A percentile compares a stretch with the other conserved stretches of the same genome.
phyloP scores from a whole-genome alignment of 2,329 filamentous ascomycete species.

The Exophiala phaeomuriformis region DNA sequence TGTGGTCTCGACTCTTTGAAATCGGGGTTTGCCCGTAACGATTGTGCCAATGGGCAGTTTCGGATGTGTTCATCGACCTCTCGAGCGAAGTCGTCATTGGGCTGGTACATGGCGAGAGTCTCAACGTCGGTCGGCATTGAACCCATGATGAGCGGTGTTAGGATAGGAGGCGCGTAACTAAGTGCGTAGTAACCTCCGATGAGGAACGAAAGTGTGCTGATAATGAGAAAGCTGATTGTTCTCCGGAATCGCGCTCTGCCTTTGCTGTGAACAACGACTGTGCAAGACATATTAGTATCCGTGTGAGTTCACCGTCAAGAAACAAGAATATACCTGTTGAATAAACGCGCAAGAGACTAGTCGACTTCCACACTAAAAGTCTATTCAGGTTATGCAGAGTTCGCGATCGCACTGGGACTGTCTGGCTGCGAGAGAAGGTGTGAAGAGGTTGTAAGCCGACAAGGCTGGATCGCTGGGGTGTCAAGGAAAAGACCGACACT shows the following conservation, averaged over 20 bases:
- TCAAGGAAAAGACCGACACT: background rate
- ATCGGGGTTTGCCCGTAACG: constrained; percentile 58
- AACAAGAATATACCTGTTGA: constrained; percentile 14
- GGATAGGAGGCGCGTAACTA: constrained; percentile 23
- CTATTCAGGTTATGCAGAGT: background rate
- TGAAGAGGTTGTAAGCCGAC: background rate
- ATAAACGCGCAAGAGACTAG: constrained; percentile 1
- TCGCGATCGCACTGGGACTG: background rate
- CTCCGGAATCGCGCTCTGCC: constrained; percentile 22
- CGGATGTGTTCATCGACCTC: constrained; percentile 68
- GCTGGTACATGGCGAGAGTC: constrained; percentile 59
- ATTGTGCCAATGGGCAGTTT: constrained; percentile 63
- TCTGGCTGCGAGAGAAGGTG: background rate
- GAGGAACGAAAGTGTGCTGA: constrained; percentile 24
- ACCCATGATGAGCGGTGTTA: constrained; percentile 31
- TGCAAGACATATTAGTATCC: constrained; percentile 1
- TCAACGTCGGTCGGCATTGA: constrained; percentile 59
- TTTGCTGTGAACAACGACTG: constrained; percentile 27
- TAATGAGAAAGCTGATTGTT: constrained; percentile 21
- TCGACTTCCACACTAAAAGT: background rate
- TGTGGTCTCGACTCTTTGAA: constrained; percentile 76
- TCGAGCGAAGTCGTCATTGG: constrained; percentile 45
- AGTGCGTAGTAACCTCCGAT: constrained; percentile 23
- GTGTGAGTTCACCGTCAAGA: background rate
- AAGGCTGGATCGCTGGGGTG: constrained; percentile 1